phyloP scores from a whole-genome alignment of 2,329 filamentous ascomycete genomes.

The Xylariaceae sp. region DNA sequence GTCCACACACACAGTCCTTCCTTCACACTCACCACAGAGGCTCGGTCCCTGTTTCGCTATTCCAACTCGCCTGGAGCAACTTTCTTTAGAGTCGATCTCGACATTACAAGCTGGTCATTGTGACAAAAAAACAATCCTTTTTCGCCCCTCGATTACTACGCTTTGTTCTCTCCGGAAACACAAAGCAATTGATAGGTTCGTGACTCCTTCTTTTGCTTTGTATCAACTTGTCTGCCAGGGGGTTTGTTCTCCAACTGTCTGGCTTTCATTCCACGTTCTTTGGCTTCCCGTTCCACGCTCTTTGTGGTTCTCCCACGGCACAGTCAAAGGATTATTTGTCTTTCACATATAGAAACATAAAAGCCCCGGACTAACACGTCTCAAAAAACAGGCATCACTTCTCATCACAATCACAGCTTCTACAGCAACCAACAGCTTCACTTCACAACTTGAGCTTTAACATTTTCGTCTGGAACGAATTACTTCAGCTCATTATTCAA shows the following conservation, averaged over 20 bases:
- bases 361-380: conserved; percentile 7
- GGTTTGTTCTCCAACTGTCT: conserved; percentile 10
- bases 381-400: conserved; percentile 11
- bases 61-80: conserved; percentile 40
- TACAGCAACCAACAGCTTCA: conserved; percentile 24
- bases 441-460: conserved; percentile 24
- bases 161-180: conserved; percentile 22
- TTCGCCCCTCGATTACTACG: conserved; percentile 17
- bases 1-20: conserved; percentile 30
- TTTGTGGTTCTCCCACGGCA: background rate
- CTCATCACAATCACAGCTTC: conserved; percentile 17
- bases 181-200: conserved; percentile 29
- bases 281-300: background rate
- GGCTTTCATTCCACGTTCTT: conserved; percentile 1
- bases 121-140: conserved; percentile 24
- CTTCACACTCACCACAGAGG: conserved; percentile 21
- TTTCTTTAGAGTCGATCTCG: conserved; percentile 33
- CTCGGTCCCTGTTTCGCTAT: background rate
- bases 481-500: conserved; percentile 37
- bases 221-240: conserved; percentile 18
- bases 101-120: conserved; percentile 25
- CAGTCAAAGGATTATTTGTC: background rate
- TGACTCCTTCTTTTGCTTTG: conserved; percentile 11
- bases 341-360: conserved; percentile 1
- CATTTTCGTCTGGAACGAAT: conserved; percentile 40